phyloP scores from a whole-genome alignment of 163 green algal genomes.

The Chlorella variabilis region DNA sequence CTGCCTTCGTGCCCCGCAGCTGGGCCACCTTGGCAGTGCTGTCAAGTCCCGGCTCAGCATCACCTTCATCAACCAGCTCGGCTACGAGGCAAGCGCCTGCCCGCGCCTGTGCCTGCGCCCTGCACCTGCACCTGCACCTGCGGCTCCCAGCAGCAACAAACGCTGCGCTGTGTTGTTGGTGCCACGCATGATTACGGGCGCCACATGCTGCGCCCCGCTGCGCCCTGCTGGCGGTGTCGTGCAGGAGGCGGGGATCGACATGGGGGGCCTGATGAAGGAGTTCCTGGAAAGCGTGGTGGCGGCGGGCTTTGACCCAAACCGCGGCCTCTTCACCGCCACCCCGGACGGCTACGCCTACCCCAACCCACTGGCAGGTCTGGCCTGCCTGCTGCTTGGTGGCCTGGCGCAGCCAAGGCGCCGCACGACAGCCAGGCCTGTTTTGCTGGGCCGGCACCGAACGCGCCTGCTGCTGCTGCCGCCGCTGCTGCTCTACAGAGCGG shows the following conservation, averaged over 20 bases:
- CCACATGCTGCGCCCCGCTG: no score
- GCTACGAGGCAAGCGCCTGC: conserved; percentile 31
- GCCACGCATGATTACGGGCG: no score
- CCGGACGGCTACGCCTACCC: conserved; percentile 78
- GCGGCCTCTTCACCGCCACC: conserved; percentile 73
- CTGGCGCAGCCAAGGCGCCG: no score
- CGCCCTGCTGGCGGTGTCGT: no score
- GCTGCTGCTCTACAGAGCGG: conserved; percentile 1
- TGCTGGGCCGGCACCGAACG: not conserved
- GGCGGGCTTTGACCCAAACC: conserved; percentile 66
- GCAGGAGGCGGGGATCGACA: conserved; percentile 87
- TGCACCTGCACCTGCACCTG: no score
- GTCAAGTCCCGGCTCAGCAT: conserved; percentile 69
- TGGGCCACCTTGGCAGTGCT: conserved; percentile 48
- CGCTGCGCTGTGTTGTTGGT: no score
- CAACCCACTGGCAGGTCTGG: conserved; percentile 62
- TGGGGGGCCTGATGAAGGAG: conserved; percentile 91
- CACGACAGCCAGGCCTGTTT: not conserved
- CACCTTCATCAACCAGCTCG: conserved; percentile 79
- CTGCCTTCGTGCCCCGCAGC: no score
- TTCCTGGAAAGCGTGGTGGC: conserved; percentile 64
- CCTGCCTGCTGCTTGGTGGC: no score
- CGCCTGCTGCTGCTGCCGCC: not conserved
- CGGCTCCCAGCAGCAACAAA: no score
- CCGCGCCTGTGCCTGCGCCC: not conserved